Evolutionary conservation across 176 grass and related monocot genomes (phyloP).

Genomic region (Calamus simplicifolius): DNA sequence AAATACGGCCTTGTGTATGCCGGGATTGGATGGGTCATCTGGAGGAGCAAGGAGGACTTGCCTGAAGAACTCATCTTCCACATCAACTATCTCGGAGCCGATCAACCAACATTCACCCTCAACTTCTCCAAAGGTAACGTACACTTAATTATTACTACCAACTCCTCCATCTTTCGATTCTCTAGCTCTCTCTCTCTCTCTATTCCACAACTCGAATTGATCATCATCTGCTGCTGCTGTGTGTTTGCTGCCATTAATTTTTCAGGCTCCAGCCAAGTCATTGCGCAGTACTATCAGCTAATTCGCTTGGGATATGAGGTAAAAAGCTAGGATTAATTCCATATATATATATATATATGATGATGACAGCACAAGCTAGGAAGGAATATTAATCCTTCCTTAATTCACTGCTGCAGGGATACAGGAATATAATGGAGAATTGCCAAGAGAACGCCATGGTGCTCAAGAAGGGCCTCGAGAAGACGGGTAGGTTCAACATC

Average conservation of each 20-base stretch:
- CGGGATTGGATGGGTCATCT: slow-evolving; percentile 87
- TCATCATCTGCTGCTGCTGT: too few relatives aligned
- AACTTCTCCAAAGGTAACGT: slow-evolving; percentile 99
- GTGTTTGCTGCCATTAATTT: slow-evolving; percentile 25
- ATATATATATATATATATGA: too few relatives aligned
- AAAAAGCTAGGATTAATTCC: not conserved
- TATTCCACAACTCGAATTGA: not conserved
- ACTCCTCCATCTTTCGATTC: not conserved
- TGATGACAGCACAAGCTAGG: too few relatives aligned
- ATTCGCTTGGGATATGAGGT: slow-evolving; percentile 92
- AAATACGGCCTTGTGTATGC: slow-evolving; percentile 99
- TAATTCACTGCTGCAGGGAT: slow-evolving; percentile 44
- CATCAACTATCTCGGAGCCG: slow-evolving; percentile 96
- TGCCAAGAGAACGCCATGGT: slow-evolving; percentile 96
- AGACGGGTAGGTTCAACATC: slow-evolving; percentile 70
- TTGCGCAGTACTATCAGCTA: slow-evolving; percentile 97
- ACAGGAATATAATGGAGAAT: slow-evolving; percentile 97
- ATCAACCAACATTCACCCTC: slow-evolving; percentile 95
- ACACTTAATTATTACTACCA: not conserved
- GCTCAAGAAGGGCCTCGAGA: slow-evolving; percentile 68
- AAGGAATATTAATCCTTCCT: too few relatives aligned
- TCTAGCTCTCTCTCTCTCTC: too few relatives aligned
- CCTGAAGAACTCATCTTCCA: slow-evolving; percentile 97
- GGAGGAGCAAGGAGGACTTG: slow-evolving; percentile 85
- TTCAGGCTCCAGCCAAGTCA: slow-evolving; percentile 77